These are phyloP conservation scores for Litsea cubeba DNA, from an alignment of 164 flowering plant species.

Conservation along the genomic window DNA sequence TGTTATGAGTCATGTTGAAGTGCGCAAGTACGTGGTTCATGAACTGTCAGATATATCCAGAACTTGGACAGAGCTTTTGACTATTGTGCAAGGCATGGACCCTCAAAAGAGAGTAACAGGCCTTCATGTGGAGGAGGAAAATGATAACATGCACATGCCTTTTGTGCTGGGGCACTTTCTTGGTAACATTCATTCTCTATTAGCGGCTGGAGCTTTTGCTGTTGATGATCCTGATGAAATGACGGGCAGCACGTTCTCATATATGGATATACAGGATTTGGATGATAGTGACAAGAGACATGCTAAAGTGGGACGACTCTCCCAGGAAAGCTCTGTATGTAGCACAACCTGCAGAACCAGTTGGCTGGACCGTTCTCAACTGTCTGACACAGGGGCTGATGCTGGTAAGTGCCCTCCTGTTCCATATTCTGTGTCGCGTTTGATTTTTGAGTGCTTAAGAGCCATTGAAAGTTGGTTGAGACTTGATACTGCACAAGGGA, in stretches of 20 bases:
- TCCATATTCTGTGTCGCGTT: constrained; percentile 46
- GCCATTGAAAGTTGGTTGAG: constrained; percentile 69
- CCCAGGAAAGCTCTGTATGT: constrained; percentile 66
- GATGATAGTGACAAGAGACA: constrained; percentile 56
- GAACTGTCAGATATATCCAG: constrained; percentile 48
- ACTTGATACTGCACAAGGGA: constrained; percentile 34
- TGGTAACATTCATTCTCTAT: constrained; percentile 54
- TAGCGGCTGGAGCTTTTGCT: constrained; percentile 72
- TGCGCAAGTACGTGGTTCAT: constrained; percentile 47
- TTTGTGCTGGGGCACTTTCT: constrained; percentile 56
- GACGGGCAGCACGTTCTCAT: constrained; percentile 10
- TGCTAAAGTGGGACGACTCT: constrained; percentile 77
- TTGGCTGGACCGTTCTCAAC: constrained; percentile 18
- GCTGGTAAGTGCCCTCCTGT: constrained; percentile 16
- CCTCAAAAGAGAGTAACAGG: constrained; percentile 83
- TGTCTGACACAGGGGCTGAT: constrained; percentile 23
- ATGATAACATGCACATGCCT: constrained; percentile 56
- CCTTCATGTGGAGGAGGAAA: constrained; percentile 72
- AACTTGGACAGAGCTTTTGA: constrained; percentile 68
- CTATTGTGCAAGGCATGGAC: constrained; percentile 85
- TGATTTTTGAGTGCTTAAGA: constrained; percentile 60
- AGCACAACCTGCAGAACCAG: constrained; percentile 40
- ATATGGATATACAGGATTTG: constrained; percentile 16
- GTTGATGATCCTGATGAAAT: constrained; percentile 26
- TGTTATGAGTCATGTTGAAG: constrained; percentile 75